A percentile compares a stretch with the other conserved stretches of the same genome.
phyloP scores from a whole-genome alignment of 2,329 filamentous ascomycete genomes.

The Fusarium dimerum region DNA sequence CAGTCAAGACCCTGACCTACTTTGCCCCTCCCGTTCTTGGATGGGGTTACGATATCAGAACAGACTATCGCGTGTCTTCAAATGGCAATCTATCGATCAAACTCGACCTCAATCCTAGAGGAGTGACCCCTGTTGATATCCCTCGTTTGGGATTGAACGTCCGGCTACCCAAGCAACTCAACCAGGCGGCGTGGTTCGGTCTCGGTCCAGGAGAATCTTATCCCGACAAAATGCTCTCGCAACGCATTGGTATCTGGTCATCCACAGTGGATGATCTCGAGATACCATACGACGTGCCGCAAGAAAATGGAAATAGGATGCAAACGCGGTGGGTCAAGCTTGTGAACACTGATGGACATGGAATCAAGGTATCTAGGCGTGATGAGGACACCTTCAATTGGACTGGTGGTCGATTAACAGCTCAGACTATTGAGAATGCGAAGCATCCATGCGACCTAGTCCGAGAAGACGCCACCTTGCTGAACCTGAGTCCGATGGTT shows the following conservation, averaged over 20 bases:
- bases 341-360: too few relatives aligned
- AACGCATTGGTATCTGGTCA: not conserved
- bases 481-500: not conserved
- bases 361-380: not conserved
- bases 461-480: not conserved
- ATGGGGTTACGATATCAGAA: not conserved
- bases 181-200: not conserved
- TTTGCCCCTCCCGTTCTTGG: not conserved
- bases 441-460: not conserved
- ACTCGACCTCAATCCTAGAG: not conserved
- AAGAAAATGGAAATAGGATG: constrained; percentile 1
- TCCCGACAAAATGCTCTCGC: not conserved
- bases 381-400: not conserved
- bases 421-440: not conserved
- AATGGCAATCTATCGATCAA: not conserved
- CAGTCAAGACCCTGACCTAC: not conserved
- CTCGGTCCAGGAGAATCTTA: not conserved
- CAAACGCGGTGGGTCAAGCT: not conserved
- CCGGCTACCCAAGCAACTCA: not conserved
- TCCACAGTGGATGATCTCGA: not conserved
- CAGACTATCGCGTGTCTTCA: not conserved
- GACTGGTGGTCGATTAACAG: not conserved
- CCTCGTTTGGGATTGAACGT: not conserved
- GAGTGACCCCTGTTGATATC: not conserved
- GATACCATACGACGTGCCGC: not conserved